A percentile compares a stretch with the other conserved stretches of the same genome.
These are phyloP conservation scores for Dryas integrifolia DNA, from an alignment of 331 rosid species.

Conservation along the genomic window DNA sequence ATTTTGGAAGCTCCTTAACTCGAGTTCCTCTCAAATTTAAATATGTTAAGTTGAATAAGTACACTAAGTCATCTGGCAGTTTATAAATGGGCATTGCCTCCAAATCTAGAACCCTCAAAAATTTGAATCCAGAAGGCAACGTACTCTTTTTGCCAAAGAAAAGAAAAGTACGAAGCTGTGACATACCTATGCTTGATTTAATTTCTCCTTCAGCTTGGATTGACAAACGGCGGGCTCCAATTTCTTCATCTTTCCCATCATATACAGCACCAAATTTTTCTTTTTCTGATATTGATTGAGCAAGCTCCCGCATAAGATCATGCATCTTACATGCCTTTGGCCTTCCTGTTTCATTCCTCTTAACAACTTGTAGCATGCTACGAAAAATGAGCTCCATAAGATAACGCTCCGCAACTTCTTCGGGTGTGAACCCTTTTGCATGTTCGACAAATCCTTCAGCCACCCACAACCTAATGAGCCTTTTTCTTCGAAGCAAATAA, in stretches of 20 bases:
- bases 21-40: background rate
- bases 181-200: background rate
- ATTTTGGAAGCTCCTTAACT: too few relatives aligned
- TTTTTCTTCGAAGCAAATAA: background rate
- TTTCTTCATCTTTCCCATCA: background rate
- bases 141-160: background rate
- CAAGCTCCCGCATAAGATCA: conserved; percentile 21
- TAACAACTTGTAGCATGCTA: conserved; percentile 16
- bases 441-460: conserved; percentile 21
- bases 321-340: conserved; percentile 7
- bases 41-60: conserved; percentile 17
- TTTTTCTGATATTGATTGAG: background rate
- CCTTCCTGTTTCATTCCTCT: background rate
- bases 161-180: conserved; percentile 11
- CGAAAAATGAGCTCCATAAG: conserved; percentile 13
- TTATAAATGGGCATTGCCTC: background rate
- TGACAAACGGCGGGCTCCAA: background rate
- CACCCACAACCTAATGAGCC: conserved; percentile 10
- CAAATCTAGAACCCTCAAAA: conserved; percentile 17
- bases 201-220: conserved; percentile 1
- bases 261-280: conserved; percentile 8
- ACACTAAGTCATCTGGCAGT: background rate
- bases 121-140: background rate
- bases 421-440: background rate
- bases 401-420: conserved; percentile 17